These are phyloP conservation scores for Berberis thunbergii DNA, from an alignment of 164 flowering plant genomes.

Conservation along the genomic window DNA sequence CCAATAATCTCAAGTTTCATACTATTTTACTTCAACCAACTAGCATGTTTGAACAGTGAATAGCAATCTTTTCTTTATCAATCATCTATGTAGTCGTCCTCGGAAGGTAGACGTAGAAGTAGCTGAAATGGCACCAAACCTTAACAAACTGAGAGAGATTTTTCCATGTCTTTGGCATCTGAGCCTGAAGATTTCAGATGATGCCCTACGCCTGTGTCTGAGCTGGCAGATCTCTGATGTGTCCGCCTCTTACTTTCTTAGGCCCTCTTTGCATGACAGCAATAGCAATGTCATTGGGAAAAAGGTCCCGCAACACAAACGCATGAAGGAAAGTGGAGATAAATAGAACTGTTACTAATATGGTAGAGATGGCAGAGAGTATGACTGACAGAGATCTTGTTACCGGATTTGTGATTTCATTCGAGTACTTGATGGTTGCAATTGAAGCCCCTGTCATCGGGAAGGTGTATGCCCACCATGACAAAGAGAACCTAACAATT, in stretches of 20 bases:
- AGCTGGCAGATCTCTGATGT: constrained; percentile 33
- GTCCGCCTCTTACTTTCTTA: constrained; percentile 35
- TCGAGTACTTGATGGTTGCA: constrained; percentile 60
- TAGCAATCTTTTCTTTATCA: too few species aligned
- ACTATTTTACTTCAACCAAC: too few species aligned
- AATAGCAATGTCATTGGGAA: constrained; percentile 84
- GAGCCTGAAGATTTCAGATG: constrained; percentile 27
- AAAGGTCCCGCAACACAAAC: constrained; percentile 61
- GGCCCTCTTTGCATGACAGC: constrained; percentile 53
- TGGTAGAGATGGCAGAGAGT: constrained; percentile 41
- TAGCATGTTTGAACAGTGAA: too few species aligned
- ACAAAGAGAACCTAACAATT: constrained; percentile 42
- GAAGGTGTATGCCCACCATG: constrained; percentile 86
- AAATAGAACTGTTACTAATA: constrained; percentile 50
- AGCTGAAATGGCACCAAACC: too few species aligned
- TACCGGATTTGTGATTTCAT: constrained; percentile 31
- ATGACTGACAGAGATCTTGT: constrained; percentile 35
- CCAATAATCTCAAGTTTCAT: too few species aligned
- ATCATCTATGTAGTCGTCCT: too few species aligned
- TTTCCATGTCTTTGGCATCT: constrained; percentile 30
- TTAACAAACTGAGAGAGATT: constrained; percentile 6
- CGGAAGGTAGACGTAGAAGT: too few species aligned
- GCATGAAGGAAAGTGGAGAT: constrained; percentile 60
- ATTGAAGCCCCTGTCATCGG: constrained; percentile 77
- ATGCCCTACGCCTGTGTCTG: constrained; percentile 33